Conservation (phyloP, 495 filamentous ascomycete genomes). For the Oidiodendron maius region DNA sequence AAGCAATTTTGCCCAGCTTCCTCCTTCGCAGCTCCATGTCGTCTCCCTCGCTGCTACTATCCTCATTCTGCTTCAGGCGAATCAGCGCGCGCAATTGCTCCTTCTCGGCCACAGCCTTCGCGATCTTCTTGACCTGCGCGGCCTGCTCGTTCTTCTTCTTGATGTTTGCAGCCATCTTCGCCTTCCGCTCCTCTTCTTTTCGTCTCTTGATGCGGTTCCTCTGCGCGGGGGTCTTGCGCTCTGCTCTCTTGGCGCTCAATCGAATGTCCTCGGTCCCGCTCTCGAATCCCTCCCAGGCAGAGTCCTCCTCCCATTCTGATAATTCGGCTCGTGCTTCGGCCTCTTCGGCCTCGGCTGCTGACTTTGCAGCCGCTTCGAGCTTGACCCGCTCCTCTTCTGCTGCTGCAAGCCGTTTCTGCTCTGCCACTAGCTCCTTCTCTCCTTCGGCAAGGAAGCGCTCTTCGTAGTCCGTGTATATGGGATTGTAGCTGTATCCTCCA, state of each 20-base stretch:
- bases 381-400: slow-evolving; percentile 55
- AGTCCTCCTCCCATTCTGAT: slow-evolving; percentile 73
- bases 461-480: slow-evolving; percentile 77
- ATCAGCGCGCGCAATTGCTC: slow-evolving; percentile 37
- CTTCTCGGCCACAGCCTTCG: slow-evolving; percentile 53
- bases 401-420: slow-evolving; percentile 67
- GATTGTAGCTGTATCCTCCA: slow-evolving; percentile 87
- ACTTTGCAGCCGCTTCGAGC: slow-evolving; percentile 44
- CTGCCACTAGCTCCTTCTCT: slow-evolving; percentile 69
- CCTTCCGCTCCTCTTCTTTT: slow-evolving; percentile 75
- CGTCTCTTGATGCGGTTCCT: slow-evolving; percentile 79
- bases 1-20: slow-evolving; percentile 69
- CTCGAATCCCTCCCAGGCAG: slow-evolving; percentile 81
- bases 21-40: slow-evolving; percentile 65
- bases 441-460: slow-evolving; percentile 66
- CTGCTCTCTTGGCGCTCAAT: slow-evolving; percentile 63
- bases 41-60: slow-evolving; percentile 40
- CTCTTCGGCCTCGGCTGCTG: slow-evolving; percentile 53
- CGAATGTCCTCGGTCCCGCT: slow-evolving; percentile 56
- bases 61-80: slow-evolving; percentile 19
- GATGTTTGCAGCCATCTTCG: slow-evolving; percentile 63
- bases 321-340: slow-evolving; percentile 62
- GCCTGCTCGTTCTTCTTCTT: slow-evolving; percentile 65
- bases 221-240: slow-evolving; percentile 79
- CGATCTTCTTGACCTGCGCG: slow-evolving; percentile 58